Evolutionary conservation across 345 rosid species (phyloP).

Genomic region (Populus euphratica): DNA sequence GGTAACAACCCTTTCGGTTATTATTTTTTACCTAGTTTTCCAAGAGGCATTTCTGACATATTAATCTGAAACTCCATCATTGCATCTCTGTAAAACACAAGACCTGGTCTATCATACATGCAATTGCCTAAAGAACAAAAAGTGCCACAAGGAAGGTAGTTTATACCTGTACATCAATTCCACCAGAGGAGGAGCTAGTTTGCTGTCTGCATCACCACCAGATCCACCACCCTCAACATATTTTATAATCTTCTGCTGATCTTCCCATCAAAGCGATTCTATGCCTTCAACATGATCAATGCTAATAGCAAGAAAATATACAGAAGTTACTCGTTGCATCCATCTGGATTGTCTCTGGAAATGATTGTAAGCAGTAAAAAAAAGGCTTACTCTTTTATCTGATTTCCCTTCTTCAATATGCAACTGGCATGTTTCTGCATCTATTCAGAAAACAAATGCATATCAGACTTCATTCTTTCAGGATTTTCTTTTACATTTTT

Average conservation of each 20-base stretch:
- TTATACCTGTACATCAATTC: conserved; percentile 77
- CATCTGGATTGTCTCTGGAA: not conserved
- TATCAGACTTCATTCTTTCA: not conserved
- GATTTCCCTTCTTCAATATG: conserved; percentile 65
- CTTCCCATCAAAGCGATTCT: conserved; percentile 92
- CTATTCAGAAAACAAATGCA: conserved; percentile 32
- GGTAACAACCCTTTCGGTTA: conserved; percentile 65
- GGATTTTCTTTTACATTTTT: too few species aligned
- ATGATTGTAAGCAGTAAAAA: conserved; percentile 1
- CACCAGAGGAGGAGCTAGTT: conserved; percentile 60
- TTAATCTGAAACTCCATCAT: conserved; percentile 98
- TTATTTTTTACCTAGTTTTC: conserved; percentile 87
- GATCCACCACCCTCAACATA: conserved; percentile 52
- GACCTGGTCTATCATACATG: conserved; percentile 15
- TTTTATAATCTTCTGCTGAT: conserved; percentile 71
- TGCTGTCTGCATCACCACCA: conserved; percentile 47
- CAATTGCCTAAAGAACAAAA: not conserved
- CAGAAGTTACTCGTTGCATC: not conserved
- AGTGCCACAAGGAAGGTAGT: not conserved
- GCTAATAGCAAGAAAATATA: conserved; percentile 29
- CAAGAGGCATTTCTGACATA: conserved; percentile 98
- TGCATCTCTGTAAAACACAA: conserved; percentile 66
- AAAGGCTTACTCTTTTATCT: conserved; percentile 64
- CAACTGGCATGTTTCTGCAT: conserved; percentile 90
- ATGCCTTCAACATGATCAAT: conserved; percentile 82